These are phyloP conservation scores for Haplosporangium gracile DNA, from an alignment of 192 early-diverging fungal genomes.

Conservation along the genomic window DNA sequence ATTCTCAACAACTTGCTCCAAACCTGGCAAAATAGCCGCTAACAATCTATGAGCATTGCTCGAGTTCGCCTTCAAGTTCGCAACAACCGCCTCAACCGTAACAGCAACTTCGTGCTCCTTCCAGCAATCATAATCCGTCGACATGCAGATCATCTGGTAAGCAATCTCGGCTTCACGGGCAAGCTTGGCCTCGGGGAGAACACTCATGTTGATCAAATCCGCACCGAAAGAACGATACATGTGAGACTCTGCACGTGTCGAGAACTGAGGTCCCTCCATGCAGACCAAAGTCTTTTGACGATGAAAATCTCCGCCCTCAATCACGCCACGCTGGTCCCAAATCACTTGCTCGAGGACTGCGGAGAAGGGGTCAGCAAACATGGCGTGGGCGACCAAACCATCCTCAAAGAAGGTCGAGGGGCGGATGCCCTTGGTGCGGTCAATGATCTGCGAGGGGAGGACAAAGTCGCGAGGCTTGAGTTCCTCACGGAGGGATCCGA, in stretches of 20 bases:
- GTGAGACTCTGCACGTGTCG: constrained; percentile 96
- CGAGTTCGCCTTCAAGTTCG: constrained; percentile 88
- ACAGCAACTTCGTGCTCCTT: constrained; percentile 85
- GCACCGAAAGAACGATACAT: constrained; percentile 96
- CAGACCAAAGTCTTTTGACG: constrained; percentile 88
- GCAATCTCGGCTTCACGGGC: constrained; percentile 98
- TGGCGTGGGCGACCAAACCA: constrained; percentile 91
- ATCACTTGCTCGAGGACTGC: constrained; percentile 79
- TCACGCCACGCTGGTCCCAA: constrained; percentile 59
- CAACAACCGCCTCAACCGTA: constrained; percentile 87
- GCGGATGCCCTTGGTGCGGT: constrained; percentile 97
- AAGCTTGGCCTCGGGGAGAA: constrained; percentile 95
- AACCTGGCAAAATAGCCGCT: constrained; percentile 79
- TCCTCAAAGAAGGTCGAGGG: constrained; percentile 94
- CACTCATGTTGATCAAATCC: constrained; percentile 98
- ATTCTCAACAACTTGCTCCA: constrained; percentile 73
- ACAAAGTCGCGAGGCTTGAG: constrained; percentile 96
- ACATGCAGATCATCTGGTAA: constrained; percentile 99
- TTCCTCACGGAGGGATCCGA: constrained; percentile 95
- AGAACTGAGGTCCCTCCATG: constrained; percentile 99
- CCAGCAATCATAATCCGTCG: constrained; percentile 98
- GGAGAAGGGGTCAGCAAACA: constrained; percentile 97
- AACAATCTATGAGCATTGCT: constrained; percentile 87
- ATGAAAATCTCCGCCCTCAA: constrained; percentile 78
- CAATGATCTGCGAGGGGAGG: constrained; percentile 93